Evolutionary conservation across 1,139 yeast species (phyloP), one percentile per base, ranked within the genome.

Genomic region (Tardiomyces depauwii): DNA sequence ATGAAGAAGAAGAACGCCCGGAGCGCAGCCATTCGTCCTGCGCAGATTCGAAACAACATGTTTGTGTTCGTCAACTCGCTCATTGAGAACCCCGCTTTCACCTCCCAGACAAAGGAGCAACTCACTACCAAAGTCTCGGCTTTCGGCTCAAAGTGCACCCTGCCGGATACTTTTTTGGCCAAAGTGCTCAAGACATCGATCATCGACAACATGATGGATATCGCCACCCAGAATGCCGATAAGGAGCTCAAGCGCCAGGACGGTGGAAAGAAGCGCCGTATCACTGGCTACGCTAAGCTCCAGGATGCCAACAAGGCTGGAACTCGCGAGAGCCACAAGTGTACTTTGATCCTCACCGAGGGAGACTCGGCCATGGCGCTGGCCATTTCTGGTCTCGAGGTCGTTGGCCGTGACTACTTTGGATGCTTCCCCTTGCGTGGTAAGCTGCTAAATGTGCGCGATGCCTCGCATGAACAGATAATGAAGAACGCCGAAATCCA

Each of bases 281-380:
- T 93, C 51, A 89, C 95, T 44, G 93, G 89, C 42, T 84, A 84
- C 62, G 85, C 86, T 11, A 91, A 91, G 63, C 74, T 93, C 48
- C 95, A 85, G 53, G 99, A 93, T 69, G 99, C 99, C 1, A 89
- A 89, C 61, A 86, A 77, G 60, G 99, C 99, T 0, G 99, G 99
- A 50, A 89, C 98, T 0, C 78, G 74, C 53, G 96, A 89, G 38
- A 95, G 97, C 21, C 75, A 81, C 57, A 84, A 87, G 61, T 89
- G 97, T 70, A 91, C 97, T 1, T 72, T 93, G 56, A 87, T 93
- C 57, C 68, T 93, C 49, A 91, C 98, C 1, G 99, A 93, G 70
- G 99, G 99, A 60, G 96, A 89, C 60, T 93, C 98, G 49, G 99
- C 99, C 54, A 74, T 81, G 69, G 78, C 95, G 2, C 72, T 87